Percentiles rank a stretch among this genome's conserved stretches.
Conservation (phyloP, 2,329 filamentous ascomycete species). For the Trichoderma lentiforme region DNA sequence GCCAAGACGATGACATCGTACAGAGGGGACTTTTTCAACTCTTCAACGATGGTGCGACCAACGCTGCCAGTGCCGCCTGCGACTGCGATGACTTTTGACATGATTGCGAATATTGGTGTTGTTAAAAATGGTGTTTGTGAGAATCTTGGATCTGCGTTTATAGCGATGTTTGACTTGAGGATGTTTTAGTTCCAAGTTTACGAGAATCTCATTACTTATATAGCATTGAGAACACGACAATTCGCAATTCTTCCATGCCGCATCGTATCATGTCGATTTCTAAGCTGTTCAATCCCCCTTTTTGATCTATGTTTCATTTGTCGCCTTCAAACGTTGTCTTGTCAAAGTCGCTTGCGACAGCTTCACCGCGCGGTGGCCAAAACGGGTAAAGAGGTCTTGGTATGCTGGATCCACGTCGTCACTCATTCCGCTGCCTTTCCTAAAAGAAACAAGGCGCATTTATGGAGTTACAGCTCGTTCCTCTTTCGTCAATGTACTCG, state of each 20-base stretch:
- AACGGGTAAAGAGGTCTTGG: background rate
- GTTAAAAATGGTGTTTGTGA: background rate
- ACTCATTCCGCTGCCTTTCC: background rate
- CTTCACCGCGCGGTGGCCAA: slow-evolving; percentile 9
- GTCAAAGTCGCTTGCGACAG: background rate
- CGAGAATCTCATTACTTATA: background rate
- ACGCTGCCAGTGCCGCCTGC: slow-evolving; percentile 1
- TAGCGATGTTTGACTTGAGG: background rate
- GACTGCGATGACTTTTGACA: slow-evolving; percentile 12
- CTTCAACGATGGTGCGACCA: slow-evolving; percentile 3
- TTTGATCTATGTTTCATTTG: background rate
- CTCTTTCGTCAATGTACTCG: background rate
- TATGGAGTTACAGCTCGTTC: background rate
- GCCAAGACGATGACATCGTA: slow-evolving; percentile 6
- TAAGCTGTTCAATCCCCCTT: background rate
- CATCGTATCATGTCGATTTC: background rate
- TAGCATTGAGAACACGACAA: background rate
- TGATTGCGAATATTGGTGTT: background rate
- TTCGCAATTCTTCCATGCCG: background rate
- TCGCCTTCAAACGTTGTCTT: background rate
- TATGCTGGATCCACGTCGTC: background rate
- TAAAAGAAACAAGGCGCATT: background rate
- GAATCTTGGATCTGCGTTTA: background rate
- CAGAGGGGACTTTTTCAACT: background rate
- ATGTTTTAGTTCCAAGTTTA: background rate